These are phyloP conservation scores for Sarcodon aspratus DNA, from an alignment of 768 basidiomycete genomes.

Conservation along the genomic window DNA sequence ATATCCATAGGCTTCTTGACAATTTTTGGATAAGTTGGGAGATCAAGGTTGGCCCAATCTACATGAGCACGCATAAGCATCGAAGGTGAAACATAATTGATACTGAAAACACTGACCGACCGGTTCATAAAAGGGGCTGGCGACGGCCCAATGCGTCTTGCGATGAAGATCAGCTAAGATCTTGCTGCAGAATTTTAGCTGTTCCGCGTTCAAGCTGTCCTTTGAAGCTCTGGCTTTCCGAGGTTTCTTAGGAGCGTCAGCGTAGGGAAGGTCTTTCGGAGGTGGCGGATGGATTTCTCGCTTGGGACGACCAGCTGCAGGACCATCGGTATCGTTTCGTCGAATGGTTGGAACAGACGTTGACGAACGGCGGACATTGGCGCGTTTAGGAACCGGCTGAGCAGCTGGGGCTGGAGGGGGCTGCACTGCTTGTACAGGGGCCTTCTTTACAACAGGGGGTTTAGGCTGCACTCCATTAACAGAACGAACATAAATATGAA, in stretches of 20 bases:
- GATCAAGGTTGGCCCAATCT: constrained; percentile 72
- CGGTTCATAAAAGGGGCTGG: constrained; percentile 85
- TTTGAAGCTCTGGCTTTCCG: constrained; percentile 48
- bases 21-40: constrained; percentile 79
- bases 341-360: constrained; percentile 77
- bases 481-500: background rate
- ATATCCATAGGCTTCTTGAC: constrained; percentile 97
- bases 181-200: constrained; percentile 75
- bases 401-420: constrained; percentile 31
- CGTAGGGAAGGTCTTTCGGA: constrained; percentile 81
- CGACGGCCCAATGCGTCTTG: constrained; percentile 65
- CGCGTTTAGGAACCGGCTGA: constrained; percentile 15
- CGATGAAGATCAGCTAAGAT: constrained; percentile 65
- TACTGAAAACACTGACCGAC: constrained; percentile 55
- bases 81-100: background rate
- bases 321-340: constrained; percentile 51
- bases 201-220: constrained; percentile 65
- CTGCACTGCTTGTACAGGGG: constrained; percentile 28
- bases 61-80: constrained; percentile 2
- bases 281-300: constrained; percentile 96
- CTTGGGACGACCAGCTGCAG: constrained; percentile 67
- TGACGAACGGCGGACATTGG: constrained; percentile 56
- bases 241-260: constrained; percentile 60
- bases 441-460: constrained; percentile 34
- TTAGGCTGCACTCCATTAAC: constrained; percentile 21